Evolutionary conservation across 306 rosid genomes (phyloP).

Genomic region (Fragaria ananassa): DNA sequence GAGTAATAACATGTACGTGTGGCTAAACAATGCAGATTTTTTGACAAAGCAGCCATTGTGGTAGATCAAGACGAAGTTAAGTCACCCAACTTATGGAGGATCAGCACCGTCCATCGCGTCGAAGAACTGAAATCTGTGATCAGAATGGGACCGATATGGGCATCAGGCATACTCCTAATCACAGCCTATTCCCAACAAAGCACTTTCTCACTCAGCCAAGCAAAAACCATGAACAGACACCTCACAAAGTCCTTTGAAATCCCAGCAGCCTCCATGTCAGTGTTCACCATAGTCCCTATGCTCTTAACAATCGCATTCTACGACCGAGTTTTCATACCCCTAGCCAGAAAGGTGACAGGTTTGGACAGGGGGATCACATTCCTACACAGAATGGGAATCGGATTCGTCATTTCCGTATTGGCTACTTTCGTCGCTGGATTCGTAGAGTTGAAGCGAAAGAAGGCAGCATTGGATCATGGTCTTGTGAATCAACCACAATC

Average conservation of each 20-base stretch:
- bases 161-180: slow-evolving; percentile 75
- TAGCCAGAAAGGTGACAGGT: slow-evolving; percentile 68
- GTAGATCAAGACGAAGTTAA: slow-evolving; percentile 50
- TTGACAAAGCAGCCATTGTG: slow-evolving; percentile 80
- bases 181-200: slow-evolving; percentile 87
- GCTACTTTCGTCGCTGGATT: slow-evolving; percentile 87
- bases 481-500: slow-evolving; percentile 36
- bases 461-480: slow-evolving; percentile 47
- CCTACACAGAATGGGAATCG: slow-evolving; percentile 84
- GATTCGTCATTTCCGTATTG: slow-evolving; percentile 57
- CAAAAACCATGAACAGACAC: slow-evolving; percentile 79
- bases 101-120: slow-evolving; percentile 78
- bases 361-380: slow-evolving; percentile 81
- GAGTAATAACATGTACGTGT: not conserved
- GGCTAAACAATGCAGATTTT: slow-evolving; percentile 40
- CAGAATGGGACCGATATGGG: slow-evolving; percentile 98
- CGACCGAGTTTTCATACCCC: slow-evolving; percentile 58
- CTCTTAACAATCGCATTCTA: slow-evolving; percentile 67
- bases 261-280: slow-evolving; percentile 92
- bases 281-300: slow-evolving; percentile 65
- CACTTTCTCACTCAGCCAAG: slow-evolving; percentile 85
- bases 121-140: slow-evolving; percentile 81
- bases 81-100: slow-evolving; percentile 69
- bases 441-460: slow-evolving; percentile 60
- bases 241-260: slow-evolving; percentile 57